Evolutionary conservation across 2,329 filamentous ascomycete genomes (phyloP), one percentile per base, ranked within the genome.

Genomic region (Hypoxylon sp.): DNA sequence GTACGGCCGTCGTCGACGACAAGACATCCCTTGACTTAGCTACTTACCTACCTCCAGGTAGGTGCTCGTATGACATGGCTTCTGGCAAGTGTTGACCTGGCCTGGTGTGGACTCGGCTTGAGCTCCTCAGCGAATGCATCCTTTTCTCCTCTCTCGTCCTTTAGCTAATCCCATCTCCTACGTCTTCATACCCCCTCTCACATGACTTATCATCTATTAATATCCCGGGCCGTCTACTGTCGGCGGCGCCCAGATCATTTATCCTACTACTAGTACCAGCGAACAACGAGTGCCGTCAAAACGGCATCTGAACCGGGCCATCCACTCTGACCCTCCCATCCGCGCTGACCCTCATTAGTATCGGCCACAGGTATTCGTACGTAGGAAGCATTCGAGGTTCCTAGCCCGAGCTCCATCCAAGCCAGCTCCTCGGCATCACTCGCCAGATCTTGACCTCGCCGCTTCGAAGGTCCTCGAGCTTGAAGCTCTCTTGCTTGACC

Each of bases 381-480:
- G 62, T 27, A 50, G 58, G 64, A 57, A 48, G 57, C 42, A 56
- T 57, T 49, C 54, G 60, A 60, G 69, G 67, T 68, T 66, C 74
- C 79, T 84, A 86, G 67, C 83, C 81, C 74, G 79, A 80, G 70
- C 88, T 88, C 95, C 94, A 98, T 20, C 93, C 92, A 48, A 98
- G 88, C 92, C 93, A 99, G 72, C 84, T 88, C 69, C 91, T 84
- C 33, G 91, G 90, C 86, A 98, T 96, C 41, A 97, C 90, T 55
- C 95, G 86, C 95, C 95, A 99, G 60, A 99, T 92, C 79, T 95
- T 94, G 68, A 97, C 93, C 78, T 99, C 95, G 15, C 95, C 95
- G 74, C 89, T 94, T 72, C 91, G 84, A 73, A 99, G 72, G 77
- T 99, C 95, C 40, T 93, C 92, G 60, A 99, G 83, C 78, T 93